These are phyloP conservation scores for Cynara cardunculus DNA, from an alignment of 129 eudicot genomes.

Conservation along the genomic window DNA sequence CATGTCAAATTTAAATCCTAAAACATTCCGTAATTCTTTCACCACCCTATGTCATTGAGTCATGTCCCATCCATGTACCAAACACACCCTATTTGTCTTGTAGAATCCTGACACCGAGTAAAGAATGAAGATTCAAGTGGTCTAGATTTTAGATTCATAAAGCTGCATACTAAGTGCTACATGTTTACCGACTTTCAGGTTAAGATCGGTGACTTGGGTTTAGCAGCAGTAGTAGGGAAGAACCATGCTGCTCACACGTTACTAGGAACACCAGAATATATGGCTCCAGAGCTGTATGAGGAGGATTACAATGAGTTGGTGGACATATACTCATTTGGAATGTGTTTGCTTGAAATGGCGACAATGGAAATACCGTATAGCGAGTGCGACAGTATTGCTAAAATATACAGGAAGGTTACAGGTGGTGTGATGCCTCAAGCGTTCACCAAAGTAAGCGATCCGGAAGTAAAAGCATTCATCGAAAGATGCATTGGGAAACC, in stretches of 20 bases:
- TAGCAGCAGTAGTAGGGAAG: slow-evolving; percentile 74
- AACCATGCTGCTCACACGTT: slow-evolving; percentile 67
- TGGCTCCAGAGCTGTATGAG: slow-evolving; percentile 87
- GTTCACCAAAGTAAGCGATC: slow-evolving; percentile 51
- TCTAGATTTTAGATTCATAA: not conserved
- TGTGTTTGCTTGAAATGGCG: slow-evolving; percentile 88
- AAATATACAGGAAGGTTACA: slow-evolving; percentile 68
- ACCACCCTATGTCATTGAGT: no score
- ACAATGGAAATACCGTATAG: slow-evolving; percentile 76
- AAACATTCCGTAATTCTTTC: not conserved
- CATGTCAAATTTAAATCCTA: not conserved
- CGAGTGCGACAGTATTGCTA: slow-evolving; percentile 68
- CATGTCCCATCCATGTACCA: no score
- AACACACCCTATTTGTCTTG: no score
- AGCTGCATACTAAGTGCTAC: not conserved
- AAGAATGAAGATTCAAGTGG: not conserved
- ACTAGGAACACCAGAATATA: slow-evolving; percentile 76
- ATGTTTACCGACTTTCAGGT: slow-evolving; percentile 38
- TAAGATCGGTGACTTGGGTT: slow-evolving; percentile 73
- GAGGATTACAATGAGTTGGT: slow-evolving; percentile 71
- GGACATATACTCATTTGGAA: slow-evolving; percentile 88
- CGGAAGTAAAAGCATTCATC: slow-evolving; percentile 62
- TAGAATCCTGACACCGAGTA: no score
- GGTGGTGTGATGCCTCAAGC: slow-evolving; percentile 59
- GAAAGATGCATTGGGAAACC: slow-evolving; percentile 66